These are phyloP conservation scores for Elsinoe ampelina DNA, from an alignment of 2,329 filamentous ascomycete genomes.

Conservation along the genomic window DNA sequence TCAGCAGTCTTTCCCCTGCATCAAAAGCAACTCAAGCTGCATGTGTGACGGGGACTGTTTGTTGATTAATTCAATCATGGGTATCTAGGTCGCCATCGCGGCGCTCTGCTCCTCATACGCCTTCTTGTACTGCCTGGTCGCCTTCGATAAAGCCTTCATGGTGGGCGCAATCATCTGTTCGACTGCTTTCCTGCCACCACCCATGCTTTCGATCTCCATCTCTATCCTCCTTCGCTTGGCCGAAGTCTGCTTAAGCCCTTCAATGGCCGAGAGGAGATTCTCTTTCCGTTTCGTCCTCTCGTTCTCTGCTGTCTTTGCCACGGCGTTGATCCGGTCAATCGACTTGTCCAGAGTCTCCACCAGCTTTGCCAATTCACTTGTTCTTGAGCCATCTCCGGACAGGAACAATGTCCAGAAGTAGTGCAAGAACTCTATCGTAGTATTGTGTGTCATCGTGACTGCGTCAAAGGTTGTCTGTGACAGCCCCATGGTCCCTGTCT, in stretches of 20 bases:
- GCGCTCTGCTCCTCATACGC: conserved; percentile 53
- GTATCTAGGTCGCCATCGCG: conserved; percentile 12
- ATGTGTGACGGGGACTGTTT: not conserved
- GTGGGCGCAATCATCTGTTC: conserved; percentile 67
- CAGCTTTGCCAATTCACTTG: conserved; percentile 69
- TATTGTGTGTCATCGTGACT: conserved; percentile 73
- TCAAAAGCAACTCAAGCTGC: not conserved
- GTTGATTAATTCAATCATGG: not conserved
- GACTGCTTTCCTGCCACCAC: conserved; percentile 68
- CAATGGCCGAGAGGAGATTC: conserved; percentile 58
- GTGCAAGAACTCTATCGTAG: conserved; percentile 88
- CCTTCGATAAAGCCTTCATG: conserved; percentile 59
- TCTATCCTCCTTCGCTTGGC: conserved; percentile 56
- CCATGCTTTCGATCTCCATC: conserved; percentile 58
- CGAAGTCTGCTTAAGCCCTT: conserved; percentile 60
- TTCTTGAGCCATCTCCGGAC: conserved; percentile 70
- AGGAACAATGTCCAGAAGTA: conserved; percentile 94
- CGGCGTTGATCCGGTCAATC: conserved; percentile 66
- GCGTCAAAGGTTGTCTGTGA: conserved; percentile 47
- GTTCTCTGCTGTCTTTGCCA: conserved; percentile 69
- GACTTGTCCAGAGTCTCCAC: conserved; percentile 74
- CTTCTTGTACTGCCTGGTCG: conserved; percentile 60
- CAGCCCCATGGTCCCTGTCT: conserved; percentile 24
- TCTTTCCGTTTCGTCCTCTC: conserved; percentile 61
- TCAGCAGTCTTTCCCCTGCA: not conserved